A percentile compares a stretch with the other conserved stretches of the same genome.
Conservation (phyloP, 768 basidiomycete species). For the Suillus paluster region DNA sequence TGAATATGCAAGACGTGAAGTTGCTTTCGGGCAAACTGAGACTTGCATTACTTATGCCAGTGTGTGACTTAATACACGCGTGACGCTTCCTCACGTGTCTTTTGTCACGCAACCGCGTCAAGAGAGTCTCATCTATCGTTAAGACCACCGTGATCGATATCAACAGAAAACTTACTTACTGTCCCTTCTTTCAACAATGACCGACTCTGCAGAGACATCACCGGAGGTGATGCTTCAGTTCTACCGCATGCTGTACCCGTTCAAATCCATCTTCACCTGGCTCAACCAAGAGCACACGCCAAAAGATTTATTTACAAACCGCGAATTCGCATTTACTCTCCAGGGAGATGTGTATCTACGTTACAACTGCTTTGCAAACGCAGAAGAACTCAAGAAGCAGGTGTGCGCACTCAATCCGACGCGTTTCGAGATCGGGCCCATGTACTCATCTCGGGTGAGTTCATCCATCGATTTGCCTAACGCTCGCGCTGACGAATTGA, state of each 20-base stretch:
- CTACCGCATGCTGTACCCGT: conserved; percentile 92
- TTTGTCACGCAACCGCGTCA: conserved; percentile 19
- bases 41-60: no score
- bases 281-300: conserved; percentile 89
- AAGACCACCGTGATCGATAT: conserved; percentile 13
- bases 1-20: neutral
- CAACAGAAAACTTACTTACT: conserved; percentile 1
- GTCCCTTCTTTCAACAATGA: conserved; percentile 1
- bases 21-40: neutral
- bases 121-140: no score
- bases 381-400: conserved; percentile 92
- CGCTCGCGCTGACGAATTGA: conserved; percentile 4
- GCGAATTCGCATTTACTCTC: conserved; percentile 96
- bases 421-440: conserved; percentile 96
- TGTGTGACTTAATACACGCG: conserved; percentile 20
- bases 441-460: conserved; percentile 85
- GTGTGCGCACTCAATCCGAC: conserved; percentile 83
- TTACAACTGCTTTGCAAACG: conserved; percentile 87
- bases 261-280: conserved; percentile 93
- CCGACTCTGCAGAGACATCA: conserved; percentile 37
- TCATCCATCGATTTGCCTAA: neutral
- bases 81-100: conserved; percentile 19
- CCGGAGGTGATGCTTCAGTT: conserved; percentile 76
- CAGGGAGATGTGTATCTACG: conserved; percentile 90
- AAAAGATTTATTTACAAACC: conserved; percentile 83